Percentiles rank a stretch among this genome's conserved stretches.
Conservation (phyloP, 169 alveolate genomes). For the Babesia caballi region DNA sequence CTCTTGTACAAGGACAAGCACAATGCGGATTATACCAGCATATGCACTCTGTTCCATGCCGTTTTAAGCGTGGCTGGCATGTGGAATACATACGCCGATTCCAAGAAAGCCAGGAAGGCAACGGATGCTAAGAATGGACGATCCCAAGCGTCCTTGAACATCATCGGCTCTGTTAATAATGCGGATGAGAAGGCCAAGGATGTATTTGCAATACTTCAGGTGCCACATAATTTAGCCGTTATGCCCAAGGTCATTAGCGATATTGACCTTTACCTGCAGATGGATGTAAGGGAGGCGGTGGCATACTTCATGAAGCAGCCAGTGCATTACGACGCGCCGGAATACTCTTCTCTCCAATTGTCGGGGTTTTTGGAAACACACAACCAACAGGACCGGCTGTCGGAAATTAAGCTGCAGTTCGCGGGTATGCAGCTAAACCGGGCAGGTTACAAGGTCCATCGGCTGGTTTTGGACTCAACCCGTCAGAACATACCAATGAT, state of each 20-base stretch:
- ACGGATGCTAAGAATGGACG: too few species aligned
- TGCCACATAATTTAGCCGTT: slow-evolving; percentile 24
- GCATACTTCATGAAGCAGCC: not conserved
- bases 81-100: not conserved
- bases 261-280: slow-evolving; percentile 26
- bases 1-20: slow-evolving; percentile 2
- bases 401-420: slow-evolving; percentile 14
- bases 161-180: not conserved
- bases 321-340: slow-evolving; percentile 1
- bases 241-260: slow-evolving; percentile 49
- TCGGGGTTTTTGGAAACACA: not conserved
- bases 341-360: slow-evolving; percentile 19
- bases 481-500: slow-evolving; percentile 24
- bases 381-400: not conserved
- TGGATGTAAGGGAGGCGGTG: slow-evolving; percentile 12
- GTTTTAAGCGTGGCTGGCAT: not conserved
- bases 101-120: too few species aligned
- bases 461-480: slow-evolving; percentile 8
- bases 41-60: slow-evolving; percentile 32
- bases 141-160: too few species aligned
- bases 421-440: slow-evolving; percentile 29
- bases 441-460: slow-evolving; percentile 32
- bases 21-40: not conserved
- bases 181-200: slow-evolving; percentile 39
- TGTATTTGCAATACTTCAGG: slow-evolving; percentile 28